Conservation (phyloP, 2,329 filamentous ascomycete species). For the Botryosphaeria agaves region DNA sequence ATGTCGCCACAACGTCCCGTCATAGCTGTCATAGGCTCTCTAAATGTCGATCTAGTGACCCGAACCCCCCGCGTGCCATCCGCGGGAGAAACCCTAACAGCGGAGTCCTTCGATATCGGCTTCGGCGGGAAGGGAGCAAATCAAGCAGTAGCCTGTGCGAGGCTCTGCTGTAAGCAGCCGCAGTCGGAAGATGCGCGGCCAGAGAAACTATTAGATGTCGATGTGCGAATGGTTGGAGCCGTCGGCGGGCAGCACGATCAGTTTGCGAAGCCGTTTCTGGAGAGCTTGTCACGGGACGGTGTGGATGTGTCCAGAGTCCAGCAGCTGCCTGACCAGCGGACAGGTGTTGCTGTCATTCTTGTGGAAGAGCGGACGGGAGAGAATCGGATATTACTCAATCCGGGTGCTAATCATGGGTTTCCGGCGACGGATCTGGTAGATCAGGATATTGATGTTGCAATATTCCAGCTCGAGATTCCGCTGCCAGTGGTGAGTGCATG, state of each 20-base stretch:
- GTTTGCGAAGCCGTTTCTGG: constrained; percentile 21
- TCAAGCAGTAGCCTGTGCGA: constrained; percentile 77
- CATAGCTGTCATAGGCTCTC: constrained; percentile 81
- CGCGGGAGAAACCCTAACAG: constrained; percentile 75
- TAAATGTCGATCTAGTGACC: constrained; percentile 89
- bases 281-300: constrained; percentile 25
- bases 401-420: constrained; percentile 28
- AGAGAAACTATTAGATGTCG: constrained; percentile 13
- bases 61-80: constrained; percentile 68
- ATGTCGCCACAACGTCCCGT: no score
- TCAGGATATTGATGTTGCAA: constrained; percentile 21
- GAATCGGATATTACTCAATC: constrained; percentile 31
- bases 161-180: constrained; percentile 46
- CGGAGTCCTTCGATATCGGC: constrained; percentile 59
- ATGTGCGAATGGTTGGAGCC: constrained; percentile 31
- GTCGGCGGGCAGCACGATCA: constrained; percentile 31
- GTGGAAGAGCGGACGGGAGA: constrained; percentile 30
- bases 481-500: constrained; percentile 16
- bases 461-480: constrained; percentile 31
- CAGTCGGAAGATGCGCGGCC: constrained; percentile 1
- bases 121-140: constrained; percentile 92
- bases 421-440: constrained; percentile 18
- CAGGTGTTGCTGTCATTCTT: constrained; percentile 30
- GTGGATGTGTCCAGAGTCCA: constrained; percentile 22
- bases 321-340: constrained; percentile 24